These are phyloP conservation scores for Tylopilus microsporus DNA, from an alignment of 1,284 basidiomycete genomes.

Conservation along the genomic window DNA sequence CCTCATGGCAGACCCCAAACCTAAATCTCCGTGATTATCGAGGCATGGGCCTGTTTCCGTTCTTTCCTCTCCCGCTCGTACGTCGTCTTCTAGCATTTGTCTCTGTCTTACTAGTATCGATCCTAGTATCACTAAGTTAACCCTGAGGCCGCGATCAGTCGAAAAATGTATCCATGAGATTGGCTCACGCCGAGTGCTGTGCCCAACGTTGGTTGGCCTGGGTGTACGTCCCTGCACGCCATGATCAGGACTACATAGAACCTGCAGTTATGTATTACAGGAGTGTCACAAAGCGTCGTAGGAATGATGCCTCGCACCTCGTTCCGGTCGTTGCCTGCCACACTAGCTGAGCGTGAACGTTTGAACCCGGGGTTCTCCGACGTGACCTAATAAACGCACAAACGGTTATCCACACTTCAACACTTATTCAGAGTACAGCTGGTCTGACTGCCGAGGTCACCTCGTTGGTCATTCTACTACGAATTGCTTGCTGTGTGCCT, in stretches of 20 bases:
- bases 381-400: no score
- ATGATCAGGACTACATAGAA: conserved; percentile 15
- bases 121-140: conserved; percentile 4
- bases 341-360: no score
- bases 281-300: conserved; percentile 5
- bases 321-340: no score
- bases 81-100: conserved; percentile 12
- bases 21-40: conserved; percentile 22
- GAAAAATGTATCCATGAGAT: background rate
- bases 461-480: no score
- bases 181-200: conserved; percentile 1
- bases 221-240: background rate
- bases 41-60: conserved; percentile 7
- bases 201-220: conserved; percentile 2
- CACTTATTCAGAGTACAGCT: no score
- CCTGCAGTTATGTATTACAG: conserved; percentile 12
- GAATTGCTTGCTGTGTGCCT: no score
- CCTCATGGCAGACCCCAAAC: conserved; percentile 22
- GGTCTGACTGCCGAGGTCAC: no score
- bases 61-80: background rate
- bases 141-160: background rate
- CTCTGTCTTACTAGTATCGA: conserved; percentile 5
- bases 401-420: no score
- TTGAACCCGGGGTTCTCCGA: no score
- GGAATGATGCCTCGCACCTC: conserved; percentile 8